Base-by-base conservation (phyloP, 169 alveolate genomes). In the Plasmodium berghei region DNA sequence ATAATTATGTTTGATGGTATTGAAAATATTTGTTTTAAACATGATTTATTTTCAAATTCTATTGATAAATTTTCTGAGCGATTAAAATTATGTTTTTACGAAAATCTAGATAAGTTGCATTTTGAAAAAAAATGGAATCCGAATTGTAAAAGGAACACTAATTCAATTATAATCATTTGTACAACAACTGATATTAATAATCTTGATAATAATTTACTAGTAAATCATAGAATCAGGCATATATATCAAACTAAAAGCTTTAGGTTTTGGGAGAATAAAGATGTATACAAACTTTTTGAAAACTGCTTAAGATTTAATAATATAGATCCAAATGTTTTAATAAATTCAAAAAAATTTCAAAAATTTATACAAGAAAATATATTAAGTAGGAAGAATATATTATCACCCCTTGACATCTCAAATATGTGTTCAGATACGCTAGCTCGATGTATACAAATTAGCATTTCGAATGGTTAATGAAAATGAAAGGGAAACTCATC, bases 51-150 rank as follows among this genome's bases (percentile, higher is more conserved):
- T 72, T 62, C 56, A 18, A 45, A 26, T 48, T 8, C 2, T 5
- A 28, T 64, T 28, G 56, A 69, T 10, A 77, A 46, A 28, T 77
- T 77, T 34, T n/a, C 62, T 20, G 59, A 5, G 45, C 64, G 89
- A 58, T 77, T 77, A 64, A 77, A 77, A 56, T 40, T 77, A 45
- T 77, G 89, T 40, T 77, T 77, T 64, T 77, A 77, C 42, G 80
- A 77, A 24, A 66, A 77, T 64, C 10, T 77, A 14, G 89, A 77
- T 54, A 77, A 58, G 45, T 40, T 77, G 28, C 55, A 59, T 56
- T 77, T 64, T 42, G 80, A 77, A 58, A 22, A 66, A 40, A 77
- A 49, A 69, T 77, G 89, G 89, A 26, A 59, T 12, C 10, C 12
- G 2, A 58, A 54, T 22, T 54, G 24, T 14, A 56, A 14, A 22